Evolutionary conservation across 208 protist genomes (phyloP), one percentile per base, ranked within the genome.

Genomic region (Balamuthia mandrillaris): DNA sequence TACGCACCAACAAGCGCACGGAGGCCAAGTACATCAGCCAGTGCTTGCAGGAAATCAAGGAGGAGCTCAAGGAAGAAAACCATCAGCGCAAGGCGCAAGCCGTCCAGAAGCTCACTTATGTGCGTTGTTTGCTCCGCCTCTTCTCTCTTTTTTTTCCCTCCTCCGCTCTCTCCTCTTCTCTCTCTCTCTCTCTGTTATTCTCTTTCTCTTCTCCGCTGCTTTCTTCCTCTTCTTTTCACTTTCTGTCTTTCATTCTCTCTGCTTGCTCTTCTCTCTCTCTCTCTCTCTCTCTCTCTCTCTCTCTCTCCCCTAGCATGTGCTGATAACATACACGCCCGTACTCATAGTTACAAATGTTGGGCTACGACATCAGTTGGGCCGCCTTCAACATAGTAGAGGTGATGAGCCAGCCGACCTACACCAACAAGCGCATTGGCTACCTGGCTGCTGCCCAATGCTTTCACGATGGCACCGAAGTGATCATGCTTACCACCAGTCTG

Each of bases 51-150:
- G 97, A 98, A 60, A 98, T 97, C 37, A 96, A 96, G 66, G 89
- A 95, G 61, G 98, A 99, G 87, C 90, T 99, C 27, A 93, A 91
- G 82, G 92, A 91, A 5, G 84, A 91, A 12, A 91, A 97, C 61
- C 91, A 94, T 7, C 91, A 91, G 16, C 94, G 96, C 9, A 98
- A 99, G 84, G 94, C 96, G 21, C 89, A 89, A 0, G 98, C 97
- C 3, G 90, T 99, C 24, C 93, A 98, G 85, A 99, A 99, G 90
- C 92, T 98, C 9, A 97, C 93, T 18, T 99, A 99, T 88, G 94
- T 95, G 87, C 35, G 84, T 87, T 16, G 2, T 18, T 31, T 47
- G 33, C 42, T 29, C 84, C 35, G 70, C 21, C 70, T n/a, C 14
- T 70, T 14, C 14, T 29, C 16, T 18, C 56, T 47, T 4, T 4